Conservation (phyloP, 2,329 filamentous ascomycete species). For the Fusarium tjaetaba region DNA sequence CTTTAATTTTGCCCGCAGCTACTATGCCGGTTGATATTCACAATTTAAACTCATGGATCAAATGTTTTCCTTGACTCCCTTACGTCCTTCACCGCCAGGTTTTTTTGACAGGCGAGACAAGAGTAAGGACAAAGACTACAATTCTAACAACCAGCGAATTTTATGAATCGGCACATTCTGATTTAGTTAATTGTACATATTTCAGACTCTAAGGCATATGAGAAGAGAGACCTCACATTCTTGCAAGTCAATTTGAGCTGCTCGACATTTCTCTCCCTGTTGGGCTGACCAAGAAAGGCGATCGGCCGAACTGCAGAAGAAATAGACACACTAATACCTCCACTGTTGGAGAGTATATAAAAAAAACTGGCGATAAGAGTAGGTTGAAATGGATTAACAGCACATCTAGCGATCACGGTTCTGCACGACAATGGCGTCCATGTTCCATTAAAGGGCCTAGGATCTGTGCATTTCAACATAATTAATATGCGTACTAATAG, state of each 20-base stretch:
- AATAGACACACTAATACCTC: neutral
- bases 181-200: neutral
- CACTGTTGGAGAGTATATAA: neutral
- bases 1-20: neutral
- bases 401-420: neutral
- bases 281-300: neutral
- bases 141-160: constrained; percentile 2
- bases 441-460: neutral
- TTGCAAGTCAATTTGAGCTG: neutral
- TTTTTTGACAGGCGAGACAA: neutral
- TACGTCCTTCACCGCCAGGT: neutral
- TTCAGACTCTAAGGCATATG: neutral
- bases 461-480: neutral
- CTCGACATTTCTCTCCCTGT: neutral
- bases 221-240: neutral
- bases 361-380: neutral
- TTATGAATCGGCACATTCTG: neutral
- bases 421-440: neutral
- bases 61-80: neutral
- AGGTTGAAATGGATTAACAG: neutral
- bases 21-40: neutral
- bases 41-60: neutral
- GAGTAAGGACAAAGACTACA: neutral
- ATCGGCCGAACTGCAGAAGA: neutral
- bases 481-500: neutral